Evolutionary conservation across 2,329 filamentous ascomycete genomes (phyloP).

Genomic region (Fusarium nisikadoi): DNA sequence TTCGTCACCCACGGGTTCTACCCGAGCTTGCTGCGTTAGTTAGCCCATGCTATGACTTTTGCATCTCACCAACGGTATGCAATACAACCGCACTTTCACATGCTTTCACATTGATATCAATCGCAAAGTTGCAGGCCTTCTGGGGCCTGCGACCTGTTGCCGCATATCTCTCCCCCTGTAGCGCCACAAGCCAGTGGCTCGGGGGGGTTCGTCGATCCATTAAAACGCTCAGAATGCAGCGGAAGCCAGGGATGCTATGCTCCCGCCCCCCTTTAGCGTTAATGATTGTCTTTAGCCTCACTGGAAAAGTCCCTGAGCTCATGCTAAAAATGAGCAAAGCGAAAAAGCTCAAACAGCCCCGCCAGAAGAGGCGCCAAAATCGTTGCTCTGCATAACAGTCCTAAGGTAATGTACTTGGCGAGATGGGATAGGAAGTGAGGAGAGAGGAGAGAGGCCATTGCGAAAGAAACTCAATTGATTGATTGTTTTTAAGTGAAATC

Average conservation of each 20-base stretch:
- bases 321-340: conserved; percentile 13
- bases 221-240: conserved; percentile 24
- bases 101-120: conserved; percentile 23
- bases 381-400: conserved; percentile 6
- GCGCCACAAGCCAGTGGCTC: conserved; percentile 33
- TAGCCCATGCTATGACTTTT: not conserved
- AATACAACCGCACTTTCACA: conserved; percentile 44
- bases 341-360: conserved; percentile 22
- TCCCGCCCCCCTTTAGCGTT: conserved; percentile 28
- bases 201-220: conserved; percentile 11
- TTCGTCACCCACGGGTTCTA: conserved; percentile 24
- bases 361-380: conserved; percentile 16
- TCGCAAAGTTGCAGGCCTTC: conserved; percentile 12
- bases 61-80: conserved; percentile 34
- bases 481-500: conserved; percentile 2
- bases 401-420: conserved; percentile 21
- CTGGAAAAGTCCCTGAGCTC: conserved; percentile 17
- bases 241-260: conserved; percentile 20
- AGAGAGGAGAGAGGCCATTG: conserved; percentile 21
- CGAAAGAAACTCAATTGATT: conserved; percentile 31
- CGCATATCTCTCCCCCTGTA: conserved; percentile 24
- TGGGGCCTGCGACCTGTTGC: conserved; percentile 1
- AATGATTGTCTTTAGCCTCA: conserved; percentile 18
- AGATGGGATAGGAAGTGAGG: conserved; percentile 9
- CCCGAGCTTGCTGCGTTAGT: conserved; percentile 22